Conservation (phyloP, 805 yeast genomes). For the Pichia cephalocereana region DNA sequence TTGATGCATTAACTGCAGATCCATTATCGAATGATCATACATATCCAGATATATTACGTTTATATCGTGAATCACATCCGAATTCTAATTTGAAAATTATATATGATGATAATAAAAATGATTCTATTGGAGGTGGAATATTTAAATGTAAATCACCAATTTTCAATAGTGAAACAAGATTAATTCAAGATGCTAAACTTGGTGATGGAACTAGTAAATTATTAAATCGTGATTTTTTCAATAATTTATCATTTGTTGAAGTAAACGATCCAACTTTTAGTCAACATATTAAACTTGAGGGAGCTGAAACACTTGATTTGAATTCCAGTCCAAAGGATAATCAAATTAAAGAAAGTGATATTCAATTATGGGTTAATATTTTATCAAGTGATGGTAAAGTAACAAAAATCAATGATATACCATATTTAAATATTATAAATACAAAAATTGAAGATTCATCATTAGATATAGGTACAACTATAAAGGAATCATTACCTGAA, state of each 20-base stretch:
- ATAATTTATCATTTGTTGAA: slow-evolving; percentile 24
- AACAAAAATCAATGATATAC: slow-evolving; percentile 18
- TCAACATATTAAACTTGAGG: slow-evolving; percentile 9
- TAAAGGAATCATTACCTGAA: neutral
- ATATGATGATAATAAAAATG: slow-evolving; percentile 7
- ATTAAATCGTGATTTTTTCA: slow-evolving; percentile 18
- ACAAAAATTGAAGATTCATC: neutral
- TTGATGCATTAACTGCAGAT: slow-evolving; percentile 22
- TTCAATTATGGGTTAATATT: slow-evolving; percentile 25
- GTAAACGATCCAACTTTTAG: slow-evolving; percentile 12
- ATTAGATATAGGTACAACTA: neutral
- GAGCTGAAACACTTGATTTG: slow-evolving; percentile 10
- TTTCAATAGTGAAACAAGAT: slow-evolving; percentile 20
- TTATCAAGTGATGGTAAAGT: slow-evolving; percentile 16
- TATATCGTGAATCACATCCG: slow-evolving; percentile 6
- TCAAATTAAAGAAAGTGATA: slow-evolving; percentile 8
- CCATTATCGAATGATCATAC: slow-evolving; percentile 21
- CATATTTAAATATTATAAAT: slow-evolving; percentile 20
- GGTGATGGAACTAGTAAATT: slow-evolving; percentile 14
- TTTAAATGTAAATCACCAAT: slow-evolving; percentile 23
- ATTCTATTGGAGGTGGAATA: slow-evolving; percentile 7
- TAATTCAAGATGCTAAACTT: slow-evolving; percentile 20
- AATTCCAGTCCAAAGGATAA: neutral
- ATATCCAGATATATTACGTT: slow-evolving; percentile 12
- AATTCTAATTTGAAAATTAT: slow-evolving; percentile 10